phyloP scores from a whole-genome alignment of 495 filamentous ascomycete species.

The Penicillium coffeae region DNA sequence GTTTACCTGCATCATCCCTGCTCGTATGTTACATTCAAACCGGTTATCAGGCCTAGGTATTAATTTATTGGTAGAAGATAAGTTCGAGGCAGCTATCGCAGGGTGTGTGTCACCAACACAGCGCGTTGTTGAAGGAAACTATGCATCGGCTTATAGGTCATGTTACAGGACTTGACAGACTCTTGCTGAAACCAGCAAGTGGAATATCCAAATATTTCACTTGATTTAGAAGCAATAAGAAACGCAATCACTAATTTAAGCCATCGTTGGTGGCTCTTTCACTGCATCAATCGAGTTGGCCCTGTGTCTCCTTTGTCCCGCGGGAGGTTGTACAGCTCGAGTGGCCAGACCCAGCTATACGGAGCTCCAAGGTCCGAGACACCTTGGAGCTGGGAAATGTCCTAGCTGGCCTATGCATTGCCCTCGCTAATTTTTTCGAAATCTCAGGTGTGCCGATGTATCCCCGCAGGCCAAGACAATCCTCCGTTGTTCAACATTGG shows the following conservation, averaged over 20 bases:
- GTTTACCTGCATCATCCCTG: neutral
- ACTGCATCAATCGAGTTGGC: conserved; percentile 5
- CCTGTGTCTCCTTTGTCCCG: conserved; percentile 9
- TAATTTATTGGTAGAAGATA: conserved; percentile 1
- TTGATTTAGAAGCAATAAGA: too few species aligned
- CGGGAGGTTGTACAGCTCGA: conserved; percentile 9
- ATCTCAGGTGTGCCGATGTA: neutral
- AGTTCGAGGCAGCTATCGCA: conserved; percentile 2
- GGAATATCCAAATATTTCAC: too few species aligned
- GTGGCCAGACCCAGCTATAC: neutral
- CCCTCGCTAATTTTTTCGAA: conserved; percentile 1
- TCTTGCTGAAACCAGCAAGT: too few species aligned
- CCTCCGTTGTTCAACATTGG: neutral
- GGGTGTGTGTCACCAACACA: conserved; percentile 5
- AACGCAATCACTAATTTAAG: too few species aligned
- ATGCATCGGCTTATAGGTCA: too few species aligned
- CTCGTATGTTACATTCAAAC: conserved; percentile 1
- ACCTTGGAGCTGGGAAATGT: neutral
- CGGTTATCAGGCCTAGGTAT: neutral
- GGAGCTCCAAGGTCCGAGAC: neutral
- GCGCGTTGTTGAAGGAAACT: neutral
- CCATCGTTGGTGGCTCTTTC: neutral
- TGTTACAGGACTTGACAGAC: too few species aligned
- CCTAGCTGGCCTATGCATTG: neutral
- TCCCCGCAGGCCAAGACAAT: neutral